Percentiles rank a stretch among this genome's conserved stretches.
These are phyloP conservation scores for Juncus effusus DNA, from an alignment of 176 grass and related monocot genomes.

Conservation along the genomic window DNA sequence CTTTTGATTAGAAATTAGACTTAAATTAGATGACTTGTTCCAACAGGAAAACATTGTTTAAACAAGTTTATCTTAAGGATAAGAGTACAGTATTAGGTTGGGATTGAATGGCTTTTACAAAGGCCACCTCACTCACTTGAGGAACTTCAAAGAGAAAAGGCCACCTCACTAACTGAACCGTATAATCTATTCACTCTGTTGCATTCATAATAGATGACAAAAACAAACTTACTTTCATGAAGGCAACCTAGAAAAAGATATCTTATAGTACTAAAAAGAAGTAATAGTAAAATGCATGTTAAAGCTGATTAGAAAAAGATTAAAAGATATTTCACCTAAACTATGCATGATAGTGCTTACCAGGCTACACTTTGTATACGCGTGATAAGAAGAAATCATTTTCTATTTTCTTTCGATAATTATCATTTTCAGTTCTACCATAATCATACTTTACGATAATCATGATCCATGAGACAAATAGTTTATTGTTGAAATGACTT, in stretches of 20 bases:
- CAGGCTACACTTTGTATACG: conserved; percentile 7
- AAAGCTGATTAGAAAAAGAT: conserved; percentile 21
- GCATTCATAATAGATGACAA: neutral
- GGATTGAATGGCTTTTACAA: conserved; percentile 7
- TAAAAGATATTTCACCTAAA: conserved; percentile 34
- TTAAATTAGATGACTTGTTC: too few species aligned
- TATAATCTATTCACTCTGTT: conserved; percentile 21
- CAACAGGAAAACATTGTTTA: too few species aligned
- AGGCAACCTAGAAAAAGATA: conserved; percentile 20
- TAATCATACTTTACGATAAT: too few species aligned
- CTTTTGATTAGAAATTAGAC: too few species aligned
- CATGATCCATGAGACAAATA: too few species aligned
- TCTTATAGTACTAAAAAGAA: conserved; percentile 7
- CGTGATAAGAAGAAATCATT: too few species aligned
- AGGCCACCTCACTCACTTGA: conserved; percentile 18
- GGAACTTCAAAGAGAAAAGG: neutral
- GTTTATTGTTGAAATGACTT: too few species aligned
- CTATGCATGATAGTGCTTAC: conserved; percentile 17
- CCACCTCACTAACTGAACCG: conserved; percentile 25
- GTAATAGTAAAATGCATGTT: conserved; percentile 16
- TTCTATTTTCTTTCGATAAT: neutral
- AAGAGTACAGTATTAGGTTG: too few species aligned
- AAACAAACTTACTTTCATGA: neutral
- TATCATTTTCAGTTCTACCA: conserved; percentile 20
- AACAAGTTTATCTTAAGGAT: too few species aligned